Base-by-base conservation (phyloP, 2,329 filamentous ascomycete genomes). In the Microsporum audouinii region DNA sequence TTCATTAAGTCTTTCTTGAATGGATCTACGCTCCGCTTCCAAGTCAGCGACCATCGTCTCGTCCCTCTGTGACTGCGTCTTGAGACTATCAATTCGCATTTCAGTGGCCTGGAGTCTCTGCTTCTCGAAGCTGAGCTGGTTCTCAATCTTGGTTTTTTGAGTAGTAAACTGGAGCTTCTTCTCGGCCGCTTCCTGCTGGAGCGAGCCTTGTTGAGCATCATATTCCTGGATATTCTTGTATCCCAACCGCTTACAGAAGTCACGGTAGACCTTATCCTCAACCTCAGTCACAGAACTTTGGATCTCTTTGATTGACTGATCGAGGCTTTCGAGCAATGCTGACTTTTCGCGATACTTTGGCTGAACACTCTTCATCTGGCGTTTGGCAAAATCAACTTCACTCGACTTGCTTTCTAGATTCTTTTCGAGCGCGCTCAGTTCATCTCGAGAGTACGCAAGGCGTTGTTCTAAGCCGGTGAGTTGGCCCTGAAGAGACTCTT, bases 191-290 rank as follows among this genome's bases (percentile, higher is more conserved):
- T 97, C 90, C 72, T 96, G 89, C 73, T 97, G 91, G 57, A 95
- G 78, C 47, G 88, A 91, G 57, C 94, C 92, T 75, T 97, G 94
- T 66, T 95, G 91, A 31, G 88, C 88, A 71, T 97, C 91, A 69
- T 97, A 99, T 62, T 90, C 88, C 62, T 92, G 88, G 65, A 99
- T 95, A 68, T 95, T 87, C 62, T 84, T 81, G 72, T 96, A 97
- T 0, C 91, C 90, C 23, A 96, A 84, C 60, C 88, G 84, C 67
- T 85, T 83, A 76, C 94, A 99, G 76, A 99, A 99, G 45, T 80
- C 80, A 27, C 81, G 80, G 73, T 96, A 99, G 34, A 99, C 82
- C 67, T 91, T 83, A 71, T 99, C 94, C 71, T 96, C 91, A 17
- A 96, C 88, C 60, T 84, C 81, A 49, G 87, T 83, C 63, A 97